Base-by-base conservation (phyloP, 192 early-diverging fungal species). In the Coemansia sp. region DNA sequence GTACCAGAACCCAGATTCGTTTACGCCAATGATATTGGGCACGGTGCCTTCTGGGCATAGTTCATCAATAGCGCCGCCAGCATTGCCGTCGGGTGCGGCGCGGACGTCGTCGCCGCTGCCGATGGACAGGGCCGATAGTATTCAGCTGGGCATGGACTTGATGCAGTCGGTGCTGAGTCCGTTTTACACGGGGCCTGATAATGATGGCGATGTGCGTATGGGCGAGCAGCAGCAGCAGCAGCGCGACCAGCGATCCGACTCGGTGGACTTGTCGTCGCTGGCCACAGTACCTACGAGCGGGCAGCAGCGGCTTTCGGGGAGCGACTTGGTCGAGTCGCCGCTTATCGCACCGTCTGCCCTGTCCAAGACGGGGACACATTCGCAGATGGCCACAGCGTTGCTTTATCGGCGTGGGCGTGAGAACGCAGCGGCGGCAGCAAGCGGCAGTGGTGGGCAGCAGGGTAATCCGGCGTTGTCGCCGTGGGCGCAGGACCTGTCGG, bases 151-250 rank as follows among this genome's bases (percentile, higher is more conserved):
- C 7, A 61, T 73, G 54, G 62, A 73, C 46, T 9, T 73, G 25
- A 58, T 73, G 69, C 53, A 62, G 5, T 48, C 52, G 35, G 54
- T 73, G 46, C 51, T 73, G 6, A 54, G 34, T 22, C 51, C 67
- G 17, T 45, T 61, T 18, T 73, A 50, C 38, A 3, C 10, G 25
- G 30, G 11, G 25, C 11, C 32, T 4, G 30, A 47, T 13, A 21
- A 19, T 5, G 54, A 42, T 0, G 53, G 48, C 26, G 56, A 67
- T 26, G 48, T 67, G 12, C 42, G 34, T 7, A 67, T 67, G 64
- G 37, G 38, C 47, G 27, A 34, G 1, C 1, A 17, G 20, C 3
- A 25, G n/a, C 32, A 20, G 17, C 18, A 17, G 9, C 17, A 39
- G 52, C 52, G 61, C 18, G 51, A 45, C 59, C 55, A 60, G 32